Base-by-base conservation (phyloP, 2,329 filamentous ascomycete species). In the Colletotrichum sojae region DNA sequence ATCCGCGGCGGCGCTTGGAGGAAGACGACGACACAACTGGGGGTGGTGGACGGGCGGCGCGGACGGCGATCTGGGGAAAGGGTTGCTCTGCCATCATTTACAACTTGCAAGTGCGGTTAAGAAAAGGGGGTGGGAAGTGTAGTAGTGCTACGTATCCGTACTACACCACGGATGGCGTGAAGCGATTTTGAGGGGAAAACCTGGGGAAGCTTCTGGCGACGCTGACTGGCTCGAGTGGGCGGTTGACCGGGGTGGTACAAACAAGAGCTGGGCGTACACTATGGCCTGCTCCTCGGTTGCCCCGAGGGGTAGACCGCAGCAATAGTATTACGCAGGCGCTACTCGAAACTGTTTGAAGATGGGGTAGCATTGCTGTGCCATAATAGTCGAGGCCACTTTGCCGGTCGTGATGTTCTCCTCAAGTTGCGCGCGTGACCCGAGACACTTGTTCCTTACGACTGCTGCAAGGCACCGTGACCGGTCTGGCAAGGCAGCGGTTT, bases 191-290 rank as follows among this genome's bases (percentile, higher is more conserved):
- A 53, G 65, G 54, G 55, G 62, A 52, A 69, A 69, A 69, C 13
- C 66, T 40, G 66, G 66, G 62, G 66, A 60, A 69, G 36, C 39
- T 45, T 61, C 59, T 31, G 45, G 43, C 39, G 22, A 40, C 45
- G 43, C 62, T 66, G 62, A 69, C 48, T 69, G 66, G 66, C 18
- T 57, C 45, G 18, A 16, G 5, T 16, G 25, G 22, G 22, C 36
- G 46, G 18, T 61, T n/a, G 53, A 16, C 39, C 5, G 40, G 40
- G 22, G 46, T n/a, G 43, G 53, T 31, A 48, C 40, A 49, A 57
- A 25, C 40, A 18, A 12, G n/a, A 54, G 51, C 9, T 27, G 27
- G n/a, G 25, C 12, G 15, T 31, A n/a, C n/a, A n/a, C n/a, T n/a
- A 9, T 27, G 25, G 9, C 49, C 13, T 36, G 46, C 46, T 12